Base-by-base conservation (phyloP, 306 rosid species). In the Alnus rubra region DNA sequence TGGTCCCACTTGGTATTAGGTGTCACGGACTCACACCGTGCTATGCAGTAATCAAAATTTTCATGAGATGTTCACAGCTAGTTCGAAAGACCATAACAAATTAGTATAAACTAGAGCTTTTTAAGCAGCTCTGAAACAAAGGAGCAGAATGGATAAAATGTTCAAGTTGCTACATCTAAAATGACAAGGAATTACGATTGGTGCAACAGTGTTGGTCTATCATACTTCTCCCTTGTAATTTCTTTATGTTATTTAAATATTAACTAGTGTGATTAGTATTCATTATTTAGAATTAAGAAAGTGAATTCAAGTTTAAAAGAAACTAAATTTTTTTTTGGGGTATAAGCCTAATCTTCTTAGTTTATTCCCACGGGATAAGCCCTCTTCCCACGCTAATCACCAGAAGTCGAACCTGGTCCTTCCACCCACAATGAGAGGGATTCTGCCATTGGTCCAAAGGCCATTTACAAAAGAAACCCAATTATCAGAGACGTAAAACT, bases 1-100 rank as follows among this genome's bases (percentile, higher is more conserved):
- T 62, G 70, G 70, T 64, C 70, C 28, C 45, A 58, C 28, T 64
- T 64, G 23, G 70, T 33, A 64, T 35, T 64, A 64, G 70, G 70
- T 35, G 47, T 64, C 65, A 23, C 28, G 0, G 28, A 23, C 28
- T 23, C 28, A 59, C 33, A 28, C 13, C 1, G 37, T 9, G 65
- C 65, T 13, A 59, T 28, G 16, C 31, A 28, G 4, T 10, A 59
- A 59, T 59, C 33, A 59, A 23, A 28, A 9, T 59, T 4, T 58
- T 58, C 64, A 58, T 42, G 45, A 42, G 5, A 42, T 42, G 45
- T 42, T 42, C 45, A 42, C 45, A n/a, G 1, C 30, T 10, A 49
- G 52, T 49, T 48, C 8, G 52, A 48, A 48, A 48, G 52, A 48
- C 13, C 11, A 48, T 8, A 48, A 1, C 14, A 48, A 59, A 59